A percentile compares a stretch with the other conserved stretches of the same genome.
phyloP scores from a whole-genome alignment of 495 filamentous ascomycete genomes.

The Tirmania nivea region DNA sequence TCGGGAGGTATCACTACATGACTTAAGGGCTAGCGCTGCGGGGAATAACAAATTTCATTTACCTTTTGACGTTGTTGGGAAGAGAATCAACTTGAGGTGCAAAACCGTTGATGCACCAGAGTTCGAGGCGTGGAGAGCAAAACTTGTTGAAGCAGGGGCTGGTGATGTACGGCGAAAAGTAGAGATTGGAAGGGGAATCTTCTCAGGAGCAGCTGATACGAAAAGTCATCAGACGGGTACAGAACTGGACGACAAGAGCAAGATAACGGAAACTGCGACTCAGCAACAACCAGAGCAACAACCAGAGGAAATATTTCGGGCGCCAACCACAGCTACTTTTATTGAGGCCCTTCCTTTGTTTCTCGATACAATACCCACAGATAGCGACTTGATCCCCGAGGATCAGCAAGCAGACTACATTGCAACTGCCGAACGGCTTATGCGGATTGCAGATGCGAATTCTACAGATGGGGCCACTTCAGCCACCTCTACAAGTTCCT shows the following conservation, averaged over 20 bases:
- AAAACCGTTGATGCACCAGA: not conserved
- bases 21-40: not conserved
- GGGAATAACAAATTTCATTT: not conserved
- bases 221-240: not conserved
- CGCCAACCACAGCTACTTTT: not conserved
- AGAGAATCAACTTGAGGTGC: not conserved
- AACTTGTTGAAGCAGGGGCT: not conserved
- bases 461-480: not conserved
- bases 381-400: not conserved
- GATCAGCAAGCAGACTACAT: not conserved
- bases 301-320: not conserved
- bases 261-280: not conserved
- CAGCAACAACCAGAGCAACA: not conserved
- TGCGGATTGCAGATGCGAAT: not conserved
- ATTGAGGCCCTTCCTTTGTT: conserved; percentile 1
- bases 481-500: not conserved
- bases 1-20: not conserved
- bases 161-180: not conserved
- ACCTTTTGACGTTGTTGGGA: not conserved
- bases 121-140: not conserved
- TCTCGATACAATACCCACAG: not conserved
- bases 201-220: not conserved
- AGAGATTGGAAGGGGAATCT: not conserved
- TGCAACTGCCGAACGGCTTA: not conserved
- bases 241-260: not conserved